These are phyloP conservation scores for Metroxylon sagu DNA, from an alignment of 176 grass and related monocot species.

Conservation along the genomic window DNA sequence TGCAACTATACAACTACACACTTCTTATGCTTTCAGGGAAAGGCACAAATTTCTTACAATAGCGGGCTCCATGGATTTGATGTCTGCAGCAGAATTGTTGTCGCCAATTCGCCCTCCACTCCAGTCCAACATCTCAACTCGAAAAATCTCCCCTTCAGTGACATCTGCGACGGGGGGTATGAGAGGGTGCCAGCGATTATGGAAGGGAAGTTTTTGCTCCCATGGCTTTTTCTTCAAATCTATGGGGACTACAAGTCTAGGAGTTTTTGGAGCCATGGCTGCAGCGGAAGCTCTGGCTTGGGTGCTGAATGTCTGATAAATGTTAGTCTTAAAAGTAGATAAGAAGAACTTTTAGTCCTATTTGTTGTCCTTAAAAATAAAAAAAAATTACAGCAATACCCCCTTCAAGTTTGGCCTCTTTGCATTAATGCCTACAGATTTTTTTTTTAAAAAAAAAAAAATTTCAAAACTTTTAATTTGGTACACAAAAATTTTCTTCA, in stretches of 20 bases:
- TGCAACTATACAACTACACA: not conserved
- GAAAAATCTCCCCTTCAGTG: constrained; percentile 70
- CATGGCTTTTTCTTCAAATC: constrained; percentile 83
- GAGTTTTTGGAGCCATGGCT: constrained; percentile 66
- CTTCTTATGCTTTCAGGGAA: not conserved
- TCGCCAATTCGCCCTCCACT: constrained; percentile 52
- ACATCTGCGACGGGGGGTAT: constrained; percentile 78
- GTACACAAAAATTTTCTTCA: too few relatives aligned
- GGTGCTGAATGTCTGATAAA: too few relatives aligned
- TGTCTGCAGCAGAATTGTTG: constrained; percentile 65
- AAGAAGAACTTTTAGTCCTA: too few relatives aligned
- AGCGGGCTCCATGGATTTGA: constrained; percentile 61
- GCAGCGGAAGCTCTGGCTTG: not conserved
- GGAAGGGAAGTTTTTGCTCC: constrained; percentile 69
- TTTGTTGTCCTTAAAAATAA: too few relatives aligned
- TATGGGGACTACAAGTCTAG: constrained; percentile 58
- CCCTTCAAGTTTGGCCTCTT: too few relatives aligned
- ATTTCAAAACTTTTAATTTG: too few relatives aligned
- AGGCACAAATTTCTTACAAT: constrained; percentile 30
- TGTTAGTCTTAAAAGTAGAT: too few relatives aligned
- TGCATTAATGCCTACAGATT: too few relatives aligned
- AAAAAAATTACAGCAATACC: too few relatives aligned
- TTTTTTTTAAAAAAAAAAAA: too few relatives aligned
- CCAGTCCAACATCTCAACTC: constrained; percentile 81
- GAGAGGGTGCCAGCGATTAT: constrained; percentile 81